Evolutionary conservation across 345 rosid genomes (phyloP), one percentile per base, ranked within the genome.

Genomic region (Brassica cretica): DNA sequence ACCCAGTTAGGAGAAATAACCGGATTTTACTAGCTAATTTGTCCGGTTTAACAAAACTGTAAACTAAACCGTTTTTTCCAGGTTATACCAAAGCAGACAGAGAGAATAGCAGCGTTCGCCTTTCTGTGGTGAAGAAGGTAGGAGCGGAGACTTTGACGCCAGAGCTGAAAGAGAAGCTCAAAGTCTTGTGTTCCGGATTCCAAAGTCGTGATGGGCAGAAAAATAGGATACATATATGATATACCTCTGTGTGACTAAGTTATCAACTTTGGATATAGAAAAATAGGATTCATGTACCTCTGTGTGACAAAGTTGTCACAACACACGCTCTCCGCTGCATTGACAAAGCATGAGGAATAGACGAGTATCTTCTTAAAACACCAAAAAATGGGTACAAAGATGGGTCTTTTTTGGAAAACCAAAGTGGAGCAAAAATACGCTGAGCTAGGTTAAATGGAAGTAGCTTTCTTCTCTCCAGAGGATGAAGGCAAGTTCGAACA

Each of bases 341-440:
- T 14, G 99, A 95, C 84, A 95, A 93, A 85, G 98, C 90, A 51
- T 98, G 97, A 58, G 99, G 99, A 16, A 86, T 93, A 14, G 99
- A 95, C 49, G 99, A 95, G 86, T 95, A 95, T 82, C 80, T 95
- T 73, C 86, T 95, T 32, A 93, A 88, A 81, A 93, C 98, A 93
- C 84, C 88, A 90, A 14, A 93, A 93, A 82, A 93, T 95, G 98
- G 93, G 91, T 82, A 89, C 98, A 3, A 96, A 93, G 78, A 85
- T 89, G 87, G 98, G 98, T 67, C 87, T 95, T 15, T 84, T 72
- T 67, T 95, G 98, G 99, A 95, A 95, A 84, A 76, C 96, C 56
- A 93, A 93, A 84, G 87, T 95, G 2, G 98, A 95, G 88, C 88
- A 90, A 84, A 83, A 87, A 35, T 93, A 95, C 44, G 92, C 90